phyloP scores from a whole-genome alignment of 768 basidiomycete genomes.

The Lentinula raphanica region DNA sequence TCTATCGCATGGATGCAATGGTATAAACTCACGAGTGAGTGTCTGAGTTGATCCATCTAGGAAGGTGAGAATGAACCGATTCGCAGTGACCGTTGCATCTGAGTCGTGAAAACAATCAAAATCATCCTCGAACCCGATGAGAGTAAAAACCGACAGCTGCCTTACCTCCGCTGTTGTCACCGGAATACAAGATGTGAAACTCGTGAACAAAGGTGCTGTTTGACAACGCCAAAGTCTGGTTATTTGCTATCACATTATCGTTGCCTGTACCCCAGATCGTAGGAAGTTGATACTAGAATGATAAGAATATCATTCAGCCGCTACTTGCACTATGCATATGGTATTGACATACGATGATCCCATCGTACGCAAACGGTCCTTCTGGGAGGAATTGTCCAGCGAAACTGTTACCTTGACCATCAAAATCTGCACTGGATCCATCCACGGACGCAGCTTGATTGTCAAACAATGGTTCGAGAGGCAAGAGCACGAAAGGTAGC shows the following conservation, averaged over 20 bases:
- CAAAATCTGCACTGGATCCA: constrained; percentile 31
- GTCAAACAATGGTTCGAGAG: constrained; percentile 27
- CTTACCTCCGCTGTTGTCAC: constrained; percentile 31
- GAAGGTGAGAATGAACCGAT: constrained; percentile 32
- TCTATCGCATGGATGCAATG: no score
- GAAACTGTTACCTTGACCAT: constrained; percentile 34
- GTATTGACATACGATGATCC: constrained; percentile 28
- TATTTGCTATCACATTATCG: constrained; percentile 42
- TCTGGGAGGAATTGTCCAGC: constrained; percentile 34
- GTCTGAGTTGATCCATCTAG: constrained; percentile 28
- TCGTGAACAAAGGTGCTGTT: constrained; percentile 36
- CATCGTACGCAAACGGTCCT: constrained; percentile 33
- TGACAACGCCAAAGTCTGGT: constrained; percentile 33
- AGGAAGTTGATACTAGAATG: constrained; percentile 39
- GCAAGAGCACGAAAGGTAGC: constrained; percentile 24
- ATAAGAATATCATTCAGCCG: neutral
- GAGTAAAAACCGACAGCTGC: no score
- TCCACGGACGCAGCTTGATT: constrained; percentile 40
- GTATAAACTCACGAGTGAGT: constrained; percentile 25
- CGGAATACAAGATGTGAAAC: constrained; percentile 44
- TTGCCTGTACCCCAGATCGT: constrained; percentile 30
- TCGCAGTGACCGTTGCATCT: constrained; percentile 20
- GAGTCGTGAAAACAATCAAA: neutral
- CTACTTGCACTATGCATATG: neutral
- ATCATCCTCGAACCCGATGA: no score